phyloP scores from a whole-genome alignment of 1,284 basidiomycete species.

The Puccinia hordei region DNA sequence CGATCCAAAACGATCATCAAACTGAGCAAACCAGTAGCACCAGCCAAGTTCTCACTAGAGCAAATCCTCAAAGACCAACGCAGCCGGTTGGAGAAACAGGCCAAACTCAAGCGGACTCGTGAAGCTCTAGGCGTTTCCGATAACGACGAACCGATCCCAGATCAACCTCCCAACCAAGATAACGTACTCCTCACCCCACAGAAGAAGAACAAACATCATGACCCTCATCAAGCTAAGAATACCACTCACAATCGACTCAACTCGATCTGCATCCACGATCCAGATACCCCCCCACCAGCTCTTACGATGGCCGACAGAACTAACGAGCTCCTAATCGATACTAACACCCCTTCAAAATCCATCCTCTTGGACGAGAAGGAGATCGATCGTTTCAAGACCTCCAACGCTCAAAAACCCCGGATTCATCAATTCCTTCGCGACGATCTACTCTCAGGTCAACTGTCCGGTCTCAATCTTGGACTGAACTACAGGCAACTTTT shows the following conservation, averaged over 20 bases:
- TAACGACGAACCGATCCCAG: not conserved
- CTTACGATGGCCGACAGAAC: too few relatives aligned
- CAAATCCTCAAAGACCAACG: not conserved
- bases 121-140: not conserved
- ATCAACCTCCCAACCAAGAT: not conserved
- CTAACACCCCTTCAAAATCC: not conserved
- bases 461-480: not conserved
- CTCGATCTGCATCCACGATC: not conserved
- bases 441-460: conserved; percentile 2
- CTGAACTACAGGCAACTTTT: conserved; percentile 5
- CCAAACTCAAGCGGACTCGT: not conserved
- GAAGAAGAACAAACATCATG: not conserved
- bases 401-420: not conserved
- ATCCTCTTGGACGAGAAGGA: not conserved
- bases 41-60: not conserved
- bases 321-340: not conserved
- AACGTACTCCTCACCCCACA: not conserved
- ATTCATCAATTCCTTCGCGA: not conserved
- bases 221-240: not conserved
- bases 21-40: not conserved
- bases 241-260: not conserved
- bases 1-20: not conserved
- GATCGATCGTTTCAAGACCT: not conserved
- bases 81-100: not conserved
- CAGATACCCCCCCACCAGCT: not conserved